Evolutionary conservation across 139 green algal genomes (phyloP).

Genomic region (Chlorella ohadii): DNA sequence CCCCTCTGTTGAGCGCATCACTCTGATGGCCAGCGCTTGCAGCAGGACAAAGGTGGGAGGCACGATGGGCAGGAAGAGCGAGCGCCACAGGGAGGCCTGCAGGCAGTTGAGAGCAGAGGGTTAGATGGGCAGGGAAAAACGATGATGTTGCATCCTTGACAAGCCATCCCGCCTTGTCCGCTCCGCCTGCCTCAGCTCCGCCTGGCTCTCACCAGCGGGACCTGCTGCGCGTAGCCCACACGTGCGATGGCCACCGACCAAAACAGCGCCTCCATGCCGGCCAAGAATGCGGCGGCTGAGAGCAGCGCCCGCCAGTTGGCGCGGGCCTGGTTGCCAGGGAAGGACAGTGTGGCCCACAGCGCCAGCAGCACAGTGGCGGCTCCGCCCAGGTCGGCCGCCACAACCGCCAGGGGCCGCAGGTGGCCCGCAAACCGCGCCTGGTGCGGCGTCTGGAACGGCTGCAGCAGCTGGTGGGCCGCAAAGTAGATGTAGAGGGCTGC

Average conservation of each 20-base stretch:
- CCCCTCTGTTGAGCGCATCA: background rate
- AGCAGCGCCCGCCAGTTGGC: background rate
- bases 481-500: conserved; percentile 18
- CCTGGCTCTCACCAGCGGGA: background rate
- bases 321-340: background rate
- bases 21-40: background rate
- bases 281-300: background rate
- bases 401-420: background rate
- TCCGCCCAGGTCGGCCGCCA: background rate
- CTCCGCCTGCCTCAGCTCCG: background rate
- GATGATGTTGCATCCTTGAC: no score
- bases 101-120: background rate
- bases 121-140: no score
- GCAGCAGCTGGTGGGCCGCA: background rate
- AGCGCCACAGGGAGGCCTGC: conserved; percentile 1
- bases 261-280: background rate
- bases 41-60: conserved; percentile 9
- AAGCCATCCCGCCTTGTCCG: no score
- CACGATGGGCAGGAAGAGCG: conserved; percentile 36
- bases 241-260: background rate
- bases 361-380: background rate
- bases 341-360: background rate
- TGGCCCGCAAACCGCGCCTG: background rate
- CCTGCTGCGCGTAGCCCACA: background rate
- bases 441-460: background rate